Evolutionary conservation across 768 basidiomycete species (phyloP).

Genomic region (Boletus patriciae): DNA sequence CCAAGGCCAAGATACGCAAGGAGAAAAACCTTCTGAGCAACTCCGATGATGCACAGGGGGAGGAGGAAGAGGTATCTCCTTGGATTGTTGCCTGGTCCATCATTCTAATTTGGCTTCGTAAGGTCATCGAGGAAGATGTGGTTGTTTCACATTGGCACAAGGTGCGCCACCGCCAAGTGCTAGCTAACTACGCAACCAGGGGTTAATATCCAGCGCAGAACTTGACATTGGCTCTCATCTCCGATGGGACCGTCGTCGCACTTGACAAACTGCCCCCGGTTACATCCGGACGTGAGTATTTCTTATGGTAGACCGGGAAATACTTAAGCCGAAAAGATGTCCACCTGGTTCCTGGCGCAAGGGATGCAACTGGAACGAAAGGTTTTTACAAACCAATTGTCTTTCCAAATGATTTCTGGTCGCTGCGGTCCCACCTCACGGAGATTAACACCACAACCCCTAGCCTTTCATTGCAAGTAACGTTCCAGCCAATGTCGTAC

Average conservation of each 20-base stretch:
- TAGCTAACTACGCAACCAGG: neutral
- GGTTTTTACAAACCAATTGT: conserved; percentile 85
- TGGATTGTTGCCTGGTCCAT: conserved; percentile 1
- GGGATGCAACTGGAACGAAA: conserved; percentile 63
- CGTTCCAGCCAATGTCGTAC: conserved; percentile 81
- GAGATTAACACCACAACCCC: conserved; percentile 86
- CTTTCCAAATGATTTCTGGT: conserved; percentile 96
- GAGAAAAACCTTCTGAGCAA: conserved; percentile 73
- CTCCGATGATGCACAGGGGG: conserved; percentile 41
- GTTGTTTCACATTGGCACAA: conserved; percentile 85
- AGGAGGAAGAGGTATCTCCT: conserved; percentile 53
- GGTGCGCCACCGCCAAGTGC: conserved; percentile 38
- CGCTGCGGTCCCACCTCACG: conserved; percentile 73
- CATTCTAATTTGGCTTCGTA: conserved; percentile 10
- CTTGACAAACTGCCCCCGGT: conserved; percentile 58
- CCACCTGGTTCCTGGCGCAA: conserved; percentile 54
- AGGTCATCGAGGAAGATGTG: conserved; percentile 47
- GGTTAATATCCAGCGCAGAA: conserved; percentile 50
- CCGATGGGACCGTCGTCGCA: conserved; percentile 59
- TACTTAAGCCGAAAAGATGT: conserved; percentile 50
- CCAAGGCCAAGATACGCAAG: conserved; percentile 70
- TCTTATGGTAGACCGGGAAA: neutral
- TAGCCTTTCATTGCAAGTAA: conserved; percentile 74
- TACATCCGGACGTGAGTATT: conserved; percentile 57
- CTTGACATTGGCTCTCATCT: conserved; percentile 81